Percentiles rank a stretch among this genome's conserved stretches.
phyloP scores from a whole-genome alignment of 805 yeast genomes.

The Kodamaea leandrae region DNA sequence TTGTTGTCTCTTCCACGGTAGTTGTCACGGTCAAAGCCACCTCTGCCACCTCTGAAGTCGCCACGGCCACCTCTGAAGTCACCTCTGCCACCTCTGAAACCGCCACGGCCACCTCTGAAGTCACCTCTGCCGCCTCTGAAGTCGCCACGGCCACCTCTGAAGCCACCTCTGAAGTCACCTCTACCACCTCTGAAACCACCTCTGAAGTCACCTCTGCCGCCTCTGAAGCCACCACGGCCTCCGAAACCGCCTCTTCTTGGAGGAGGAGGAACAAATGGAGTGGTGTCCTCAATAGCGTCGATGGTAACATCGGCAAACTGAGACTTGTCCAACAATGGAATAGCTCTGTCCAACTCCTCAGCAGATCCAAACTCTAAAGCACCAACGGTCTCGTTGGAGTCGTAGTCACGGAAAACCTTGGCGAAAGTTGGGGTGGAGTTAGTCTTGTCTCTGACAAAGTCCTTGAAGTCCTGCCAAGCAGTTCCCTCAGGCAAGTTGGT shows the following conservation, averaged over 20 bases:
- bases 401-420: slow-evolving; percentile 49
- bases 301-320: slow-evolving; percentile 69
- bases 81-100: slow-evolving; percentile 30
- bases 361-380: slow-evolving; percentile 58
- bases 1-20: slow-evolving; percentile 37
- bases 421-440: slow-evolving; percentile 61
- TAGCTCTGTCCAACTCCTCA: slow-evolving; percentile 73
- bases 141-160: slow-evolving; percentile 33
- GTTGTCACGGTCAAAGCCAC: slow-evolving; percentile 45
- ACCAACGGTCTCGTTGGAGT: slow-evolving; percentile 46
- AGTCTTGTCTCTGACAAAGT: slow-evolving; percentile 77
- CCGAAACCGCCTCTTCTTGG: slow-evolving; percentile 43
- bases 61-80: slow-evolving; percentile 35
- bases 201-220: slow-evolving; percentile 29
- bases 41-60: slow-evolving; percentile 30
- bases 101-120: slow-evolving; percentile 30
- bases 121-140: slow-evolving; percentile 39
- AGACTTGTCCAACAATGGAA: slow-evolving; percentile 67
- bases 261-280: slow-evolving; percentile 55
- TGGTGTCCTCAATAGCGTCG: slow-evolving; percentile 74
- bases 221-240: slow-evolving; percentile 41
- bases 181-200: slow-evolving; percentile 50
- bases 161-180: slow-evolving; percentile 27
- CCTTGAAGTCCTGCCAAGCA: slow-evolving; percentile 89
- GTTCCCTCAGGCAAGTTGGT: slow-evolving; percentile 70